Conservation (phyloP, 2,329 filamentous ascomycete species). For the Fusarium coicis region DNA sequence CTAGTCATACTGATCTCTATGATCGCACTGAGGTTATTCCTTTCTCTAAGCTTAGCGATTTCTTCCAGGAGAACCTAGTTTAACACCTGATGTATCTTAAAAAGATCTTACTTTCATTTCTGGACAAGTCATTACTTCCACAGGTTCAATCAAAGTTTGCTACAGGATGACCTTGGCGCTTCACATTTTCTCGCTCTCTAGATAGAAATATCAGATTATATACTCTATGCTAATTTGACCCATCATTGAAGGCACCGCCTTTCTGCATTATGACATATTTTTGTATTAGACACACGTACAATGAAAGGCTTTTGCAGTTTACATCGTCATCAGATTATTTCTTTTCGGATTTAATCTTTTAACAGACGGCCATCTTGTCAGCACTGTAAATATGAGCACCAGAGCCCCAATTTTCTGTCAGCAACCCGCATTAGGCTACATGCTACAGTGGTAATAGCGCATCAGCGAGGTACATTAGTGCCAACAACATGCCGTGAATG, state of each 20-base stretch:
- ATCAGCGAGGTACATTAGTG: background rate
- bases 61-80: background rate
- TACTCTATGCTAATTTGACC: no score
- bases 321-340: background rate
- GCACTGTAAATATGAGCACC: background rate
- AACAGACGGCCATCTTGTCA: background rate
- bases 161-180: no score
- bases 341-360: background rate
- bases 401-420: background rate
- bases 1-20: background rate
- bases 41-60: background rate
- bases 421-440: background rate
- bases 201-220: no score
- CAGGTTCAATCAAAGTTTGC: background rate
- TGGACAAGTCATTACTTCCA: background rate
- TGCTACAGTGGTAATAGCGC: accelerated
- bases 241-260: no score
- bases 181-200: no score
- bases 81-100: no score
- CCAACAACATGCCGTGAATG: background rate
- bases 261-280: no score
- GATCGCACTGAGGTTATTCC: background rate
- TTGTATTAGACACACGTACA: no score
- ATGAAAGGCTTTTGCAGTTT: no score
- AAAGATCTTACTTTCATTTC: background rate